Percentiles rank a stretch among this genome's conserved stretches.
These are phyloP conservation scores for Francoa sonchifolia DNA, from an alignment of 441 rosid species.

Conservation along the genomic window DNA sequence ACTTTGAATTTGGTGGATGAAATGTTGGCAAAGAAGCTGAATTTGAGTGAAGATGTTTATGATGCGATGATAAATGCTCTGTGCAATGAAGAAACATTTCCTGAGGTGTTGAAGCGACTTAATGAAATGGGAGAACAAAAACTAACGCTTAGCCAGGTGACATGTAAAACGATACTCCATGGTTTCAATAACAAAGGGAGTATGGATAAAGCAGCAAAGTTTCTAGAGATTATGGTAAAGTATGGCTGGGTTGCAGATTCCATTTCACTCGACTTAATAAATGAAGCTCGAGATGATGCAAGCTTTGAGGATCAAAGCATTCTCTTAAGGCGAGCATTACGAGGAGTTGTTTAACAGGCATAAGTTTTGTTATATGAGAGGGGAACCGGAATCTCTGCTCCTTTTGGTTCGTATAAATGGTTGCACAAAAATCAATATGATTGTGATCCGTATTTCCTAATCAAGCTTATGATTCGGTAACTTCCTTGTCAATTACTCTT, in stretches of 20 bases:
- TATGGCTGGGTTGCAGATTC: conserved; percentile 42
- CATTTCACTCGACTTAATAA: conserved; percentile 20
- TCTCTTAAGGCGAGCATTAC: conserved; percentile 14
- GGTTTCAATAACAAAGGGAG: conserved; percentile 33
- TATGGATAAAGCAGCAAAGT: conserved; percentile 32
- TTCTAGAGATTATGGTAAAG: conserved; percentile 37
- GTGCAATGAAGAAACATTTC: conserved; percentile 12
- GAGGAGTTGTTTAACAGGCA: conserved; percentile 10
- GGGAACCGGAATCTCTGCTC: background rate
- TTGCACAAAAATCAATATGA: too few relatives aligned
- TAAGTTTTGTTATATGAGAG: conserved; percentile 4
- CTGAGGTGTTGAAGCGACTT: conserved; percentile 19
- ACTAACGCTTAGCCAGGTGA: conserved; percentile 27
- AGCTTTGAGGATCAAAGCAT: conserved; percentile 9
- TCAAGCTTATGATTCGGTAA: too few relatives aligned
- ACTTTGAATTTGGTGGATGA: conserved; percentile 37
- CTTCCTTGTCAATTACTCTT: too few relatives aligned
- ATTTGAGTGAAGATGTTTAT: conserved; percentile 14
- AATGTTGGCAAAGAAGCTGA: conserved; percentile 29
- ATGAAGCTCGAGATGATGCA: conserved; percentile 10
- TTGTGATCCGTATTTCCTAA: too few relatives aligned
- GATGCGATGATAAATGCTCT: conserved; percentile 21
- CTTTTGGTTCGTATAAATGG: too few relatives aligned
- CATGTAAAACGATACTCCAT: conserved; percentile 33
- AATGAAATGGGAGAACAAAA: conserved; percentile 29